Evolutionary conservation across 176 grass and related monocot species (phyloP), one percentile per base, ranked within the genome.

Genomic region (Phoenix dactylifera): DNA sequence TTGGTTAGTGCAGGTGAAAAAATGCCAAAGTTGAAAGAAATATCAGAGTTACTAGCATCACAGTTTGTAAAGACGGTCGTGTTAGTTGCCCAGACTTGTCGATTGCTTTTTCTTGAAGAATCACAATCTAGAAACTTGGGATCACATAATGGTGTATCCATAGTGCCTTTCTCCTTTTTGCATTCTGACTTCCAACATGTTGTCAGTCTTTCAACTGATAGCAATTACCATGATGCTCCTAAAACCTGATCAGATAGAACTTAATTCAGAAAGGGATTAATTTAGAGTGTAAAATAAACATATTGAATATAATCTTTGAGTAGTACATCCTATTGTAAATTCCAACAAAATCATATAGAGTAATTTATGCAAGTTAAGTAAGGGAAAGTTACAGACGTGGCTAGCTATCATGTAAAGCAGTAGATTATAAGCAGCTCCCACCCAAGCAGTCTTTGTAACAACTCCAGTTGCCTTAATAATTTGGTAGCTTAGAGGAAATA

Each of bases 371-470:
- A 44, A 14, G 29, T 4, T 32, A 32, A 44, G 35, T 2, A 44
- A 44, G 35, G 35, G 48, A 0, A 24, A 22, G 54, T 73, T 73
- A 19, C 78, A 16, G 88, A 92, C 93, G 85, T 98, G 93, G 72
- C 93, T 98, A 19, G 93, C 93, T 72, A 98, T 98, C 81, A 98
- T 75, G 61, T 98, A 98, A 50, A 98, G 93, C 24, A 91, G 52
- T 24, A 98, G 67, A 75, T 98, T 98, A 63, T 92, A 98, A n/a
- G 79, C 93, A 67, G 93, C 93, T 50, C 87, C 93, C 72, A 76
- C 77, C 93, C 93, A 98, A 26, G 79, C 93, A 54, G 93, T 89
- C 87, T 92, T 98, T 25, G 87, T 74, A 19, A 98, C 84, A 75
- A 98, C 76, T 73, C 93, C 93, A 64, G 85, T 88, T 57, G 93